Base-by-base conservation (phyloP, 164 flowering plant species). In the Nymphaea colorata region DNA sequence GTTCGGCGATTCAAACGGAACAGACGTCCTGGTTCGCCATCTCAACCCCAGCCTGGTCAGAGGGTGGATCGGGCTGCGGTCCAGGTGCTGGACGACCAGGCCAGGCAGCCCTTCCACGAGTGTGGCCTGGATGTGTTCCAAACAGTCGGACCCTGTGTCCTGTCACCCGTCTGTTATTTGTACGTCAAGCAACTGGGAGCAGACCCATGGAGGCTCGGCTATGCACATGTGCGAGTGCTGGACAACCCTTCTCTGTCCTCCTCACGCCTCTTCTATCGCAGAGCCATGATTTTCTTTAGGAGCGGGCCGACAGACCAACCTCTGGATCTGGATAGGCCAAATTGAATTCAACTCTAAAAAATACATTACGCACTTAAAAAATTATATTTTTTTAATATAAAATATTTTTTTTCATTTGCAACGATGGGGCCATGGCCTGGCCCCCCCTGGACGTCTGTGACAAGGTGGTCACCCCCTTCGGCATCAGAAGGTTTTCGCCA, bases 201-300 rank as follows among this genome's bases (percentile, higher is more conserved):
- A 7, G 89, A 88, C 47, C 80, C 76, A 1, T 88, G 93, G 88
- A 60, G 93, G 41, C 89, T 90, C 0, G 87, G 93, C 10, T 73
- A 79, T n/a, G 89, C 79, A 0, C 84, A 80, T 14, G 83, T 88
- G 3, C 73, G 67, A 5, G 82, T 77, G 0, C 17, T 67, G 3
- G 79, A 25, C 36, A 25, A 25, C 36, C 36, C 36, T 25, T 25
- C 36, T 25, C 36, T 25, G 0, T 25, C 36, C 36, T 25, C 36
- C 36, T 25, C 36, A 25, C 36, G 36, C 36, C 36, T 25, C 36
- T 25, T 25, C 36, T 25, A 25, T 25, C 36, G 36, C 36, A n/a
- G n/a, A n/a, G n/a, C n/a, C n/a, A n/a, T n/a, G n/a, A n/a, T n/a
- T n/a, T n/a, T n/a, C n/a, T n/a, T n/a, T n/a, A n/a, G n/a, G n/a